A percentile compares a stretch with the other conserved stretches of the same genome.
phyloP scores from a whole-genome alignment of 1,139 yeast species.

The Scheffersomyces lignicola region DNA sequence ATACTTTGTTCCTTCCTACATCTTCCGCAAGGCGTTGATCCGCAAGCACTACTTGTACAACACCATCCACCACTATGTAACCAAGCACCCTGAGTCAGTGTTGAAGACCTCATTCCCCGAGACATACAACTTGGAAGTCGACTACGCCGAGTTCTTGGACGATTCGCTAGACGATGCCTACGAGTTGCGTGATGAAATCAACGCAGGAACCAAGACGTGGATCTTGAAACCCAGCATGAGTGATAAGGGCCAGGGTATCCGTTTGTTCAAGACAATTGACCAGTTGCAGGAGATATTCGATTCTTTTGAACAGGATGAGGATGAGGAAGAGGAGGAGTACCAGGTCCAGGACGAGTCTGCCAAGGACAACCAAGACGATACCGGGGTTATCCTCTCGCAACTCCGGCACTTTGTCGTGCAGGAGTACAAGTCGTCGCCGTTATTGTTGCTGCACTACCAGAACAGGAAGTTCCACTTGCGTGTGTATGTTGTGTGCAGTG shows the following conservation, averaged over 20 bases:
- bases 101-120: conserved; percentile 67
- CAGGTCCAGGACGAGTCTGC: conserved; percentile 22
- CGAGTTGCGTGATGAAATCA: conserved; percentile 79
- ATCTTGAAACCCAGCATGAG: conserved; percentile 96
- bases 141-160: conserved; percentile 93
- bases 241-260: conserved; percentile 94
- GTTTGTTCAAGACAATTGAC: conserved; percentile 73
- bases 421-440: conserved; percentile 67
- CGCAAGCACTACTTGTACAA: conserved; percentile 86
- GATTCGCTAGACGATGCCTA: conserved; percentile 90
- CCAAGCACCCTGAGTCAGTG: conserved; percentile 71
- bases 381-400: conserved; percentile 79
- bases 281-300: conserved; percentile 83
- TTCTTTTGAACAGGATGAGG: conserved; percentile 72
- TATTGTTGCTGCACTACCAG: conserved; percentile 60
- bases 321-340: conserved; percentile 38
- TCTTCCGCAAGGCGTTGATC: conserved; percentile 83
- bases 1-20: conserved; percentile 76
- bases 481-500: conserved; percentile 76
- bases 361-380: conserved; percentile 29
- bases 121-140: conserved; percentile 81
- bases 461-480: conserved; percentile 85
- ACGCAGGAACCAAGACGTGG: conserved; percentile 67
- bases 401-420: conserved; percentile 89
- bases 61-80: conserved; percentile 69